Evolutionary conservation across 129 eudicot species (phyloP).

Genomic region (Chrysanthemum seticuspe): DNA sequence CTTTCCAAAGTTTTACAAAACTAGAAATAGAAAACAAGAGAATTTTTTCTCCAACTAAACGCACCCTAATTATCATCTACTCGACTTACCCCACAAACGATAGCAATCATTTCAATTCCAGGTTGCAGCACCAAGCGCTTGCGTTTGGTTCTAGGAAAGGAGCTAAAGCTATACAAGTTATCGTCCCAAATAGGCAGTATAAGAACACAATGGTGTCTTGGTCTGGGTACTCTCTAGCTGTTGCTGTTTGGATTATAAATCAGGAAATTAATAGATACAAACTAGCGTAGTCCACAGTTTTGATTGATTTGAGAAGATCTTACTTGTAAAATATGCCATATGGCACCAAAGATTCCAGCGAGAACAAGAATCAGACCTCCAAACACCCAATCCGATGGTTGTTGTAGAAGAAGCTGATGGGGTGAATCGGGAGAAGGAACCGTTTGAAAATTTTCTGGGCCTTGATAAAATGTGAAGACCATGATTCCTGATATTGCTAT

Average conservation of each 20-base stretch:
- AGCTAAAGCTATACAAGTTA: slow-evolving; percentile 1
- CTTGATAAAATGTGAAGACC: slow-evolving; percentile 37
- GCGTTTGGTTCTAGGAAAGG: slow-evolving; percentile 13
- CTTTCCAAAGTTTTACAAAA: too few species aligned
- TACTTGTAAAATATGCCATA: slow-evolving; percentile 22
- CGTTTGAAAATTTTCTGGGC: slow-evolving; percentile 23
- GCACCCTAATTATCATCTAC: too few species aligned
- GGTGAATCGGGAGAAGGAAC: neutral
- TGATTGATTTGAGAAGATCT: neutral
- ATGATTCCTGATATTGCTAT: slow-evolving; percentile 33
- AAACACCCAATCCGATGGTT: slow-evolving; percentile 24
- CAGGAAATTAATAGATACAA: neutral
- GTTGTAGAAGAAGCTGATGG: slow-evolving; percentile 7
- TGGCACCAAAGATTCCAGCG: neutral
- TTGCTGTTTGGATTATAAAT: slow-evolving; percentile 17
- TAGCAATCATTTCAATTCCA: slow-evolving; percentile 4
- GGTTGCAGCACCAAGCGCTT: slow-evolving; percentile 10
- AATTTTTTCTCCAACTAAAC: too few species aligned
- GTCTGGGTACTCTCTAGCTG: slow-evolving; percentile 25
- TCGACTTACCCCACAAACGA: slow-evolving; percentile 15
- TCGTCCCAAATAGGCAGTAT: slow-evolving; percentile 19
- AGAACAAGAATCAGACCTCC: slow-evolving; percentile 27
- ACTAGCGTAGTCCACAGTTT: too few species aligned
- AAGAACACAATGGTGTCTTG: slow-evolving; percentile 20
- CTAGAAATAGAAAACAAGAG: too few species aligned